Conservation (phyloP, 768 basidiomycete species). For the Naganishia vishniacii region DNA sequence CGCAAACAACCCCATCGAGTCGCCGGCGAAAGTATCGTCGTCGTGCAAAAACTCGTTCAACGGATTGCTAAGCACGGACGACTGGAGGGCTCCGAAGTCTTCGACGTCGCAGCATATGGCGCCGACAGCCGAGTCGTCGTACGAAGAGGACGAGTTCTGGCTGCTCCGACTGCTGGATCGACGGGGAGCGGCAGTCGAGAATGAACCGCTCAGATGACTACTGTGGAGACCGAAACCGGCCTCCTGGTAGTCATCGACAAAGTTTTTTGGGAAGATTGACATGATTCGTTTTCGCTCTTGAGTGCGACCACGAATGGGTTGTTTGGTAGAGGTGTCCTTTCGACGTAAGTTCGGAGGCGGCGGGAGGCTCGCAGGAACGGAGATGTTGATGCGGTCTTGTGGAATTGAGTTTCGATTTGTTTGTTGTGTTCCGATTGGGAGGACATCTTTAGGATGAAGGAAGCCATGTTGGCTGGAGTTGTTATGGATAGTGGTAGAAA, state of each 20-base stretch:
- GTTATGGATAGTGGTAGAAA: neutral
- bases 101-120: constrained; percentile 15
- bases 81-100: neutral
- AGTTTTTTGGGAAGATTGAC: constrained; percentile 19
- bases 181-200: neutral
- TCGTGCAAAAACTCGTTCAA: constrained; percentile 11
- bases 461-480: constrained; percentile 19
- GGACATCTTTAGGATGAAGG: constrained; percentile 15
- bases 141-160: constrained; percentile 13
- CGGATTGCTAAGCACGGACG: constrained; percentile 1
- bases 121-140: constrained; percentile 15
- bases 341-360: constrained; percentile 4
- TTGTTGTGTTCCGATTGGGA: neutral
- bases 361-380: constrained; percentile 8
- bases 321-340: neutral
- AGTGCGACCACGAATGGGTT: constrained; percentile 5
- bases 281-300: constrained; percentile 5
- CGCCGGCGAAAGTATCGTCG: neutral
- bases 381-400: constrained; percentile 5
- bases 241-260: constrained; percentile 21
- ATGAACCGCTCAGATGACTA: neutral
- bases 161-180: constrained; percentile 21
- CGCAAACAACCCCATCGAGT: neutral
- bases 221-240: constrained; percentile 1
- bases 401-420: neutral